A percentile compares a stretch with the other conserved stretches of the same genome.
Conservation (phyloP, 331 rosid species). For the Erythrophleum ivorense region DNA sequence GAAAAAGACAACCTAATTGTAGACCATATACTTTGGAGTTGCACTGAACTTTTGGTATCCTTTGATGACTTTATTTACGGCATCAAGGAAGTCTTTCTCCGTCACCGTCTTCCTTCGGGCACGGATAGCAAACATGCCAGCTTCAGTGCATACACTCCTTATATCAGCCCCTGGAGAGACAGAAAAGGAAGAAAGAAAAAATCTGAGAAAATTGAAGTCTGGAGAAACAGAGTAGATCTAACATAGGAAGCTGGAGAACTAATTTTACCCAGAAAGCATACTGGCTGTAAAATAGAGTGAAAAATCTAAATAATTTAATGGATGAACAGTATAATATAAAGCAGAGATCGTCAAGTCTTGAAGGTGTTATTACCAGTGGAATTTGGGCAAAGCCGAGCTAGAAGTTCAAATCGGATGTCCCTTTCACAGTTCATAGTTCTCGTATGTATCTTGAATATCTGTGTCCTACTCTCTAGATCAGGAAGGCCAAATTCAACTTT, state of each 20-base stretch:
- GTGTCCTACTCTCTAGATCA: constrained; percentile 84
- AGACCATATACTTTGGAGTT: constrained; percentile 92
- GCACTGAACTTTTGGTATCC: constrained; percentile 97
- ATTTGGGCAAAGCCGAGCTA: constrained; percentile 90
- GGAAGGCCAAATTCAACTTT: constrained; percentile 95
- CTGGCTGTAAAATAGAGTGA: neutral
- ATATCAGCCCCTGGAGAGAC: constrained; percentile 75
- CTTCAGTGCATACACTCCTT: constrained; percentile 90
- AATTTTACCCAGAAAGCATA: constrained; percentile 17
- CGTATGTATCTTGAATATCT: constrained; percentile 86
- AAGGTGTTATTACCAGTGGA: constrained; percentile 67
- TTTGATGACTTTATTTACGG: constrained; percentile 89
- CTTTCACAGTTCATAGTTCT: constrained; percentile 91
- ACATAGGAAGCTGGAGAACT: neutral
- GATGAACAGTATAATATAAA: neutral
- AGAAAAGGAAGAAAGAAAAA: neutral
- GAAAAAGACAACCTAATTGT: constrained; percentile 55
- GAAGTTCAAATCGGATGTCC: constrained; percentile 81
- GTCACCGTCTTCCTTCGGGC: constrained; percentile 91
- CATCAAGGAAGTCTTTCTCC: constrained; percentile 90
- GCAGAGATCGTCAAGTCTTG: constrained; percentile 6
- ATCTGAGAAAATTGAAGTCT: constrained; percentile 36
- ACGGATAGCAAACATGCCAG: constrained; percentile 94
- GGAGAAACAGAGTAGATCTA: neutral
- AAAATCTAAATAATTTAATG: neutral